phyloP scores from a whole-genome alignment of 257 asterid genomes.

The Solanum chilense region DNA sequence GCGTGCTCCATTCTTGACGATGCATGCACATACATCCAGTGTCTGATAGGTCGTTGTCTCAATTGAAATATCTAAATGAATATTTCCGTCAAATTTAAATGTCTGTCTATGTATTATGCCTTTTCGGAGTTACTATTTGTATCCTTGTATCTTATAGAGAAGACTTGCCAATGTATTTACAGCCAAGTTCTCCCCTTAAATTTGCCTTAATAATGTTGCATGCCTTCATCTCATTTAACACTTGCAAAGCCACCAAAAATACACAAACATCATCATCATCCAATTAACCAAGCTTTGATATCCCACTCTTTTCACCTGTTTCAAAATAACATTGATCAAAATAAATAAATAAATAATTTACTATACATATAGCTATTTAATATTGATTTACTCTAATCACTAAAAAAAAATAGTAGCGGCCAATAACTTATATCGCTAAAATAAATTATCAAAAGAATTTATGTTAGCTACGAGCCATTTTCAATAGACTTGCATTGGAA shows the following conservation, averaged over 20 bases:
- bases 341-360: not conserved
- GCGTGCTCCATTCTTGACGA: not conserved
- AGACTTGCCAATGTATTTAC: not conserved
- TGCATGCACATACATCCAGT: not conserved
- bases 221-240: constrained; percentile 25
- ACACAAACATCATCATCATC: constrained; percentile 13
- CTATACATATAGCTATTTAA: not conserved
- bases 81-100: not conserved
- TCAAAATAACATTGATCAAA: not conserved
- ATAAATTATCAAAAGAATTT: not conserved
- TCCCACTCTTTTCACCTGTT: constrained; percentile 38
- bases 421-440: not conserved
- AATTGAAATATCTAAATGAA: not conserved
- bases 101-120: not conserved
- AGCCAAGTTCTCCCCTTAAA: not conserved
- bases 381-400: not conserved
- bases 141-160: not conserved
- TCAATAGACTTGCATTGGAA: not conserved
- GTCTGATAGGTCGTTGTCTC: not conserved
- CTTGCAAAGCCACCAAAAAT: constrained; percentile 33
- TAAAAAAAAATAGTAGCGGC: not conserved
- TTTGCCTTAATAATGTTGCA: constrained; percentile 2
- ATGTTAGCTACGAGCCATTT: not conserved
- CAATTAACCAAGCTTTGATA: constrained; percentile 18
- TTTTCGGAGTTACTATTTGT: not conserved